Conservation (phyloP, 2,329 filamentous ascomycete genomes). For the Colletotrichum brevisporum region DNA sequence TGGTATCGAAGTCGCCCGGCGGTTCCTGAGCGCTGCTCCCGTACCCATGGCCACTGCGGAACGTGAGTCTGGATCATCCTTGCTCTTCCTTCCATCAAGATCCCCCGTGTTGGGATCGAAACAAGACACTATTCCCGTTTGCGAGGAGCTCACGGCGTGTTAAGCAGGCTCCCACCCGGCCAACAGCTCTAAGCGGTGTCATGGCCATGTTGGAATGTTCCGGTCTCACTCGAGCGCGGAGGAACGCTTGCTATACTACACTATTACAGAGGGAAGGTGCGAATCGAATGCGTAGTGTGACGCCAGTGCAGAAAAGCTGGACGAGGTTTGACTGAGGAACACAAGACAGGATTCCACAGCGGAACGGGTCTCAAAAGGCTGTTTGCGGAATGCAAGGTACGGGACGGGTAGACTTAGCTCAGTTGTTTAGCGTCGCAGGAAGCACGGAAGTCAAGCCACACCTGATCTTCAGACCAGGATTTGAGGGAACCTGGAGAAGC, state of each 20-base stretch:
- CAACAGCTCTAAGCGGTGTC: not conserved
- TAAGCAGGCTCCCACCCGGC: slow-evolving; percentile 1
- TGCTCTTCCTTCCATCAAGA: slow-evolving; percentile 19
- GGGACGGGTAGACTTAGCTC: slow-evolving; percentile 23
- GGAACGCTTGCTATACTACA: not conserved
- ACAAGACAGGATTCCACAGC: slow-evolving; percentile 4
- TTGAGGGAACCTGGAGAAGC: slow-evolving; percentile 1
- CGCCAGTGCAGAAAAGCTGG: slow-evolving; percentile 22
- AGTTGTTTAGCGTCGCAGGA: slow-evolving; percentile 26
- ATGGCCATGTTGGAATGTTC: slow-evolving; percentile 21
- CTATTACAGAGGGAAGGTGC: slow-evolving; percentile 3
- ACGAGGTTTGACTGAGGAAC: not conserved
- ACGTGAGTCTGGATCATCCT: slow-evolving; percentile 19
- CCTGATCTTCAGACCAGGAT: slow-evolving; percentile 33
- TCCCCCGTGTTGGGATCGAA: slow-evolving; percentile 28
- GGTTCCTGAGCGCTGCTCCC: slow-evolving; percentile 27
- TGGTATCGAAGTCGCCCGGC: slow-evolving; percentile 7
- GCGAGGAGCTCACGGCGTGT: slow-evolving; percentile 25
- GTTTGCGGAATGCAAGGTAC: slow-evolving; percentile 40
- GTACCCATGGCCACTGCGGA: slow-evolving; percentile 25
- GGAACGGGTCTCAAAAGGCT: slow-evolving; percentile 23
- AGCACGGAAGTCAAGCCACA: slow-evolving; percentile 35
- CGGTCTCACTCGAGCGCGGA: not conserved
- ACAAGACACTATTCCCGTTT: slow-evolving; percentile 34
- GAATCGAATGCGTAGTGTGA: slow-evolving; percentile 24